phyloP scores from a whole-genome alignment of 371 early-diverging fungal genomes.

The Batkoa obscura region DNA sequence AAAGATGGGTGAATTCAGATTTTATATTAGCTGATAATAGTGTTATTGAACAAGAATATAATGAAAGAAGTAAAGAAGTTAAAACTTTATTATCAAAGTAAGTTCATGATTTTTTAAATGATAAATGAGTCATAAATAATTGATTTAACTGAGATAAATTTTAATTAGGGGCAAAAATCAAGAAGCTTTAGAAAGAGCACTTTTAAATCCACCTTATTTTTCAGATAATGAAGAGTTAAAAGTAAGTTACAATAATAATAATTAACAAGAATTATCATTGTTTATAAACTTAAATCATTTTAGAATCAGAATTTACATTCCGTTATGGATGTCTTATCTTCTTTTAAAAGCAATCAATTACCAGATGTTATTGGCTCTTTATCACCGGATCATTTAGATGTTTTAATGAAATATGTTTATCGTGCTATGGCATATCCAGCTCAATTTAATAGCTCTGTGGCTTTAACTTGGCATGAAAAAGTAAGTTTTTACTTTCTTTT shows the following conservation, averaged over 20 bases:
- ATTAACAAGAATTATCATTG: not conserved
- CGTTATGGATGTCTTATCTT: conserved; percentile 58
- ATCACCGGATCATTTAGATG: conserved; percentile 39
- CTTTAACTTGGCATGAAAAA: conserved; percentile 87
- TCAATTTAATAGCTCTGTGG: conserved; percentile 51
- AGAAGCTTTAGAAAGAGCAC: conserved; percentile 43
- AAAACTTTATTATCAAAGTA: not conserved
- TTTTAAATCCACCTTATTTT: conserved; percentile 73
- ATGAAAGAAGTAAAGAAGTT: not conserved
- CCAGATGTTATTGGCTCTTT: conserved; percentile 34
- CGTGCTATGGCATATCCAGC: conserved; percentile 75
- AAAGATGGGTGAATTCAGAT: conserved; percentile 10
- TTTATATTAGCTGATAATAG: conserved; percentile 9
- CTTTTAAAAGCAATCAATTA: conserved; percentile 48
- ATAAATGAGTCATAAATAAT: not conserved
- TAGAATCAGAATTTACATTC: conserved; percentile 15
- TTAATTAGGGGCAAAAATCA: conserved; percentile 36
- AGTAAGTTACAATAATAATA: conserved; percentile 18
- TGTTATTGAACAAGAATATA: not conserved
- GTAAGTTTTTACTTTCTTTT: conserved; percentile 15
- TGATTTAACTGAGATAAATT: conserved; percentile 2
- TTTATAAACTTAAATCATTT: not conserved
- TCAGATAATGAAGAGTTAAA: conserved; percentile 41
- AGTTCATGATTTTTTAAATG: not conserved
- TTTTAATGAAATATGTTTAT: conserved; percentile 80